These are phyloP conservation scores for Tylopilus cervinicoccineus DNA, from an alignment of 768 basidiomycete species.

Conservation along the genomic window DNA sequence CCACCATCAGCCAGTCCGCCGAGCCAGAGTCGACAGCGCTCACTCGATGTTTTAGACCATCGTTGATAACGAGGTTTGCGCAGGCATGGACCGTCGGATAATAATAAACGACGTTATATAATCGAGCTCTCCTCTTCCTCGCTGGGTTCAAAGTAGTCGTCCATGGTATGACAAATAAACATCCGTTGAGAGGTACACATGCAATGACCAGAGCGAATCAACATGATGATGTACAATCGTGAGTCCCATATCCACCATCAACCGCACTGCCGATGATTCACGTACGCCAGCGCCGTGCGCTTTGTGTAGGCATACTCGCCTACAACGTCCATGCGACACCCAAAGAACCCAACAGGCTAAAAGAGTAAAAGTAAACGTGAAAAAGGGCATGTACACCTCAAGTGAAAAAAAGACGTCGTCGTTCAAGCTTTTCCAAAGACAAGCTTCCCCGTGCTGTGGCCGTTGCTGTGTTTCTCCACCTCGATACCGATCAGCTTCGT, in stretches of 20 bases:
- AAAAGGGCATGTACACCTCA: slow-evolving; percentile 5
- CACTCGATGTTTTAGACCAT: no score
- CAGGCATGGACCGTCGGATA: neutral
- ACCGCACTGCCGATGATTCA: slow-evolving; percentile 9
- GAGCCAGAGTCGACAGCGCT: no score
- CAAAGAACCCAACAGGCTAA: neutral
- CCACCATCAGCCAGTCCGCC: no score
- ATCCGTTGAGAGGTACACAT: slow-evolving; percentile 12
- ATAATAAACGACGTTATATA: neutral
- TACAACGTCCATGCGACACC: slow-evolving; percentile 4
- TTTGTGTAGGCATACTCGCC: neutral
- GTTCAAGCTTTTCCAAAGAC: slow-evolving; percentile 43
- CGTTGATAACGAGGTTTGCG: no score
- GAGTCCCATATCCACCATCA: slow-evolving; percentile 17
- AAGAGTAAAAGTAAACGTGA: neutral
- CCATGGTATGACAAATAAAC: slow-evolving; percentile 22
- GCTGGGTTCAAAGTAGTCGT: neutral
- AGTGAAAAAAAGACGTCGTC: neutral
- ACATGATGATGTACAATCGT: slow-evolving; percentile 19
- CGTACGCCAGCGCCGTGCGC: slow-evolving; percentile 9
- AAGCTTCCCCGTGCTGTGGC: slow-evolving; percentile 42
- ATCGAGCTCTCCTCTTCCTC: neutral
- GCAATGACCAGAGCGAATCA: slow-evolving; percentile 5
- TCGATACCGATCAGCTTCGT: slow-evolving; percentile 59
- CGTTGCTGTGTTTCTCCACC: slow-evolving; percentile 42